Base-by-base conservation (phyloP, 306 rosid species). In the Comarum palustre region DNA sequence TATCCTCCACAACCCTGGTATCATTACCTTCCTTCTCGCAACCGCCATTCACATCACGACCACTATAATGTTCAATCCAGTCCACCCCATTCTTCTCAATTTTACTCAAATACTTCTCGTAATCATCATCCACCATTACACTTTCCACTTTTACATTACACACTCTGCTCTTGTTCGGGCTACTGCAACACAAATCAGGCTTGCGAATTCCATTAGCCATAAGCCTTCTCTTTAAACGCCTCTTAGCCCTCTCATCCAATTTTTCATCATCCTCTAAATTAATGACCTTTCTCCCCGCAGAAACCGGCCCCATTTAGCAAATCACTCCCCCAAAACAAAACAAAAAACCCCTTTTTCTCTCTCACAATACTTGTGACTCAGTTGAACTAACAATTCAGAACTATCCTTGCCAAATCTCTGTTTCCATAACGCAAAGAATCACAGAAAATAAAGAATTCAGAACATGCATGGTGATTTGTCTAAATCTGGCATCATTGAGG, bases 221-320 rank as follows among this genome's bases (percentile, higher is more conserved):
- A 17, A 36, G 5, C 77, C 54, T 8, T 79, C 92, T 81, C 81
- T 43, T 90, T 86, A 42, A 77, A 57, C 85, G 73, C 78, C 89
- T 90, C 52, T 27, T 69, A 25, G 69, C 55, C 71, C 82, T 77
- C 68, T 59, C 80, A 52, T 77, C 71, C 31, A 50, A 52, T 38
- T 31, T 59, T 61, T 60, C 50, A 0, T 25, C 61, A 12, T 11
- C 66, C 78, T 65, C 38, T 50, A 54, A 20, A 6, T 48, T 19
- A 9, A 45, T 58, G 69, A 62, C 62, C 68, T 25, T 20, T 20
- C 15, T 7, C 12, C 22, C 10, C 6, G 24, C 19, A 42, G 29
- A 19, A 42, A 0, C 45, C 5, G 31, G 3, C 43, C 66, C 38
- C 88, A 77, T 88, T 70, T 39, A 54, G 66, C 41, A 39, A 38